These are phyloP conservation scores for Cercospora sp. DNA, from an alignment of 2,329 filamentous ascomycete species.

Conservation along the genomic window DNA sequence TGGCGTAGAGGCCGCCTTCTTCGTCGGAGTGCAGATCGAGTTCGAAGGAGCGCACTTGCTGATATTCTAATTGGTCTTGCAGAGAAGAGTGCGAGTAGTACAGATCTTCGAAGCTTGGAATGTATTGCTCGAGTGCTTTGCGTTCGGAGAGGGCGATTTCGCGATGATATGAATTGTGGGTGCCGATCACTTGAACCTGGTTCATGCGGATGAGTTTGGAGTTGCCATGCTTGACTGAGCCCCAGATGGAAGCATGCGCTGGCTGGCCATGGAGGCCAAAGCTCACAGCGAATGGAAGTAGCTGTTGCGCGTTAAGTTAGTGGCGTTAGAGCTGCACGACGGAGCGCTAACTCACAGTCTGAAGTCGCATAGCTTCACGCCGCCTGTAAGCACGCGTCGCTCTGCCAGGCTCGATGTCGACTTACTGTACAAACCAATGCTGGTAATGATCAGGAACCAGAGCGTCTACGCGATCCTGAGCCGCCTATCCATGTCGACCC, in stretches of 20 bases:
- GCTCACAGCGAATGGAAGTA: conserved; percentile 7
- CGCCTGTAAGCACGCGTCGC: background rate
- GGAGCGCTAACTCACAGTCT: conserved; percentile 5
- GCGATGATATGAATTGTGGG: conserved; percentile 56
- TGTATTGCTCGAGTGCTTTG: conserved; percentile 43
- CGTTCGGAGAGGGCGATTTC: conserved; percentile 49
- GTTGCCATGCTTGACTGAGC: conserved; percentile 12
- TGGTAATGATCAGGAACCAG: conserved; percentile 16
- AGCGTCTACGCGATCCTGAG: conserved; percentile 12
- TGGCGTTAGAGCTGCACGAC: background rate
- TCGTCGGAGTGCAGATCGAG: conserved; percentile 54
- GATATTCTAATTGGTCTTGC: conserved; percentile 48
- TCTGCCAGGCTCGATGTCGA: background rate
- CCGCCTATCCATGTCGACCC: conserved; percentile 11
- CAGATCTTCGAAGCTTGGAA: conserved; percentile 45
- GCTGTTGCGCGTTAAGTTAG: background rate
- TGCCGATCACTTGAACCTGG: conserved; percentile 55
- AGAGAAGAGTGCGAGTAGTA: conserved; percentile 53
- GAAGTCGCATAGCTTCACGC: conserved; percentile 16
- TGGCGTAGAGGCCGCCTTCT: conserved; percentile 51
- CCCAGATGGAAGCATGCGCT: conserved; percentile 2
- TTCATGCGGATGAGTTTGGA: conserved; percentile 48
- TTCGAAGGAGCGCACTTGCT: conserved; percentile 52
- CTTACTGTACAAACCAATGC: conserved; percentile 25
- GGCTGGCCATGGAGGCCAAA: conserved; percentile 12